Conservation (phyloP, 352 stramenopile genomes). For the Globisporangium echinulatum region DNA sequence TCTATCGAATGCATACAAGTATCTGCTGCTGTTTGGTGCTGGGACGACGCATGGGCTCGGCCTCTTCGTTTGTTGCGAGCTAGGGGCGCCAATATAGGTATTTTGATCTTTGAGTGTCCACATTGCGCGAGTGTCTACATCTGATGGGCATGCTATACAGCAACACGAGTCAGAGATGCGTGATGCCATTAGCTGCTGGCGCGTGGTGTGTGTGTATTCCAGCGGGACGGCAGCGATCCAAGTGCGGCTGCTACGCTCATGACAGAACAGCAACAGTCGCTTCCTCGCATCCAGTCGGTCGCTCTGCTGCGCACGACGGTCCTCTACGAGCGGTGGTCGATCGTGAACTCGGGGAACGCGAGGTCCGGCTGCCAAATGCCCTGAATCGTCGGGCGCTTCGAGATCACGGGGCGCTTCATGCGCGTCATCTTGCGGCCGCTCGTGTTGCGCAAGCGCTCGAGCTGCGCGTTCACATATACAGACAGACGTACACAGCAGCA, state of each 20-base stretch:
- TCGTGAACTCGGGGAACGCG: conserved; percentile 81
- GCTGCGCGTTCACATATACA: conserved; percentile 20
- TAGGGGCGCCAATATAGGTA: no score
- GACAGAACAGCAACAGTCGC: background rate
- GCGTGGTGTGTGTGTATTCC: background rate
- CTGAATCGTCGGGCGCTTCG: conserved; percentile 76
- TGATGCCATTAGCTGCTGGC: background rate
- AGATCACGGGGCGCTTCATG: conserved; percentile 81
- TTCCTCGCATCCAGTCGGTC: background rate
- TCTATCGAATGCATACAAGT: no score
- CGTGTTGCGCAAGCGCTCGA: conserved; percentile 79
- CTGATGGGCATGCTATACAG: no score
- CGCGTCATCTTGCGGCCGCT: conserved; percentile 85
- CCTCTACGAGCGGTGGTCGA: conserved; percentile 51
- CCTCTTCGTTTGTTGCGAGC: no score
- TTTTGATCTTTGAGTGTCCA: no score
- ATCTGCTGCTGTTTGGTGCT: no score
- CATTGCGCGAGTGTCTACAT: no score
- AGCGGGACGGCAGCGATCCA: no score
- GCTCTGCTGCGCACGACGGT: background rate
- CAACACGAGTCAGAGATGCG: no score
- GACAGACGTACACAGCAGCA: background rate
- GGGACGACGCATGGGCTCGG: no score
- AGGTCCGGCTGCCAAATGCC: conserved; percentile 86
- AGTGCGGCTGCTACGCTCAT: background rate